Conservation (phyloP, 208 protist species). For the Acanthamoeba lugdunensis region DNA sequence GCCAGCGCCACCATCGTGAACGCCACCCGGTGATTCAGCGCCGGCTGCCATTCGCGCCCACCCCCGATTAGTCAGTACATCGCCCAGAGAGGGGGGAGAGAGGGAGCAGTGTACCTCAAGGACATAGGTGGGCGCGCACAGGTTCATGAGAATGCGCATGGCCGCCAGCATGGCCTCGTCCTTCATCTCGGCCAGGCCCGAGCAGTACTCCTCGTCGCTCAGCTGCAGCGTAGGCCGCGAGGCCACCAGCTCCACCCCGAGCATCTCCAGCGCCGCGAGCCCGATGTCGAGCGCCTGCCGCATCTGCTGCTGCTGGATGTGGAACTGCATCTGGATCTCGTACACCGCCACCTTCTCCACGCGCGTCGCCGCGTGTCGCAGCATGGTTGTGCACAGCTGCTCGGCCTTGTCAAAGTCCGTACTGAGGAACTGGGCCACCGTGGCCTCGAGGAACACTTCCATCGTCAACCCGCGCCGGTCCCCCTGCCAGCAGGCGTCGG, state of each 20-base stretch:
- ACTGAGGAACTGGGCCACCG: constrained; percentile 41
- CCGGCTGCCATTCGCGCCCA: too few relatives aligned
- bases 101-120: too few relatives aligned
- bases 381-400: constrained; percentile 60
- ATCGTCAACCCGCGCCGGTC: constrained; percentile 34
- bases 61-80: too few relatives aligned
- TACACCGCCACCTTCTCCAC: constrained; percentile 20
- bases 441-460: constrained; percentile 62
- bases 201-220: constrained; percentile 63
- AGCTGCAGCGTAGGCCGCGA: not conserved
- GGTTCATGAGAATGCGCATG: constrained; percentile 72
- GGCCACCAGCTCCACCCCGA: constrained; percentile 44
- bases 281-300: constrained; percentile 59
- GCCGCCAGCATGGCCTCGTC: constrained; percentile 66
- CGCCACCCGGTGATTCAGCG: constrained; percentile 22
- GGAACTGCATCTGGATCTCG: constrained; percentile 73
- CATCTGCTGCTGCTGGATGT: constrained; percentile 72
- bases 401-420: constrained; percentile 38
- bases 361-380: not conserved
- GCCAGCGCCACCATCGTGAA: constrained; percentile 69
- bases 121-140: constrained; percentile 55
- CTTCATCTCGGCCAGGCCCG: constrained; percentile 43
- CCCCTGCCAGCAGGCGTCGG: constrained; percentile 8
- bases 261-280: constrained; percentile 52
- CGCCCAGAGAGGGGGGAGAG: too few relatives aligned